Conservation (phyloP, 2,329 filamentous ascomycete genomes). For the Aspergillus viridinutans region DNA sequence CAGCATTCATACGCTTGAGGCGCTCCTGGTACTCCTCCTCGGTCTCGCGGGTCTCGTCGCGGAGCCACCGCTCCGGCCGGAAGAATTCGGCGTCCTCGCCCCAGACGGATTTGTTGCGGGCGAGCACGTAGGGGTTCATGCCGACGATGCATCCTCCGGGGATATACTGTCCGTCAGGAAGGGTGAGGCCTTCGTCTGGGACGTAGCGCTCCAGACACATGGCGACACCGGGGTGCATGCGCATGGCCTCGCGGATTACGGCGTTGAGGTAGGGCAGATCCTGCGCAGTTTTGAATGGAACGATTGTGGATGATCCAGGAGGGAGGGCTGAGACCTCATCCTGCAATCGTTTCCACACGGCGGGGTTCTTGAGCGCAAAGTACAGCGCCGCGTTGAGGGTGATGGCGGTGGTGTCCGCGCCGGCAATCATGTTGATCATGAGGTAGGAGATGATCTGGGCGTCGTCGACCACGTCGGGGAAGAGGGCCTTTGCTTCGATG, state of each 20-base stretch:
- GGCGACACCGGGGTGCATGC: constrained; percentile 48
- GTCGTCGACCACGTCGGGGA: constrained; percentile 36
- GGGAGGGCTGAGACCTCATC: constrained; percentile 12
- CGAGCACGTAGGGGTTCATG: constrained; percentile 34
- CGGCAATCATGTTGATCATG: constrained; percentile 31
- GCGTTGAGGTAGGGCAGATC: constrained; percentile 46
- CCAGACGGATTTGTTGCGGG: constrained; percentile 40
- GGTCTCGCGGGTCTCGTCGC: constrained; percentile 26
- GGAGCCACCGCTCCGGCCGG: constrained; percentile 49
- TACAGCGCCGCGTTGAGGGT: constrained; percentile 28
- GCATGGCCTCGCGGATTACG: constrained; percentile 49
- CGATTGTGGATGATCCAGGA: constrained; percentile 9
- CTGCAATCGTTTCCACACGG: constrained; percentile 11
- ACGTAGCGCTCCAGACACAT: constrained; percentile 50
- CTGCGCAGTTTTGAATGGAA: constrained; percentile 17
- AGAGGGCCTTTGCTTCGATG: constrained; percentile 34
- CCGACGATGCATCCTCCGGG: constrained; percentile 33
- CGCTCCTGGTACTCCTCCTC: constrained; percentile 31
- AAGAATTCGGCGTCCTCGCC: constrained; percentile 45
- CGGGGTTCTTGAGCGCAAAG: constrained; percentile 17
- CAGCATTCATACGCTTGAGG: constrained; percentile 35
- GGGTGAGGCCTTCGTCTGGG: constrained; percentile 31
- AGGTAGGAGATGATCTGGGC: constrained; percentile 36
- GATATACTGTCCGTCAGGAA: constrained; percentile 31
- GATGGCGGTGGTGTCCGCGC: constrained; percentile 37